A percentile compares a stretch with the other conserved stretches of the same genome.
These are phyloP conservation scores for Sergeia podlipaevii DNA, from an alignment of 208 protist species.

Conservation along the genomic window DNA sequence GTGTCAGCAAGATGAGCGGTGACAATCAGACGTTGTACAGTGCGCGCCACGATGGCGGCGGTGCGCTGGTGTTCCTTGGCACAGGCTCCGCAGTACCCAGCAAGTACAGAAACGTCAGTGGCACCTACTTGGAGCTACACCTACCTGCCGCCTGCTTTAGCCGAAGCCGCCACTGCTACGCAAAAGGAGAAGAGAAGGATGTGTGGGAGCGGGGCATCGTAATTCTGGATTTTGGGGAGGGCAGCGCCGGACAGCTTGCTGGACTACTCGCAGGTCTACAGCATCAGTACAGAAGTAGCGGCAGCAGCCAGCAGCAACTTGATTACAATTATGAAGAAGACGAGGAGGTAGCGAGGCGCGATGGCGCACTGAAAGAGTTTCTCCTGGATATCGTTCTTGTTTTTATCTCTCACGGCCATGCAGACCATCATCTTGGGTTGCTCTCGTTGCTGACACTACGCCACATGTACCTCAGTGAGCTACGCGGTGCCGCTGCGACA, in stretches of 20 bases:
- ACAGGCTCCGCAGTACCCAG: slow-evolving; percentile 86
- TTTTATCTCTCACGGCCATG: slow-evolving; percentile 90
- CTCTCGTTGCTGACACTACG: slow-evolving; percentile 60
- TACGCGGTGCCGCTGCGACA: not conserved
- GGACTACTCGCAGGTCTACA: slow-evolving; percentile 23
- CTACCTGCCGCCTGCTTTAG: slow-evolving; percentile 32
- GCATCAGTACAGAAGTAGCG: not conserved
- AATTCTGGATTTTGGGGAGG: slow-evolving; percentile 86
- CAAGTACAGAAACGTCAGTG: slow-evolving; percentile 90
- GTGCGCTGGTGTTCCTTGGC: slow-evolving; percentile 77
- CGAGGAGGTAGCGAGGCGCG: not conserved
- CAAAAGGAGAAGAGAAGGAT: not conserved
- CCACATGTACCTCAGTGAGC: slow-evolving; percentile 19
- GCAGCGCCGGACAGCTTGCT: slow-evolving; percentile 62
- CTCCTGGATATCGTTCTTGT: slow-evolving; percentile 54
- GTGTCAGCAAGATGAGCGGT: too few relatives aligned
- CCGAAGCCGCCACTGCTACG: not conserved
- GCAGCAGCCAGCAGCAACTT: not conserved
- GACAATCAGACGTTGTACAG: too few relatives aligned
- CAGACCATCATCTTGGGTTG: slow-evolving; percentile 86
- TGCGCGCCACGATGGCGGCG: slow-evolving; percentile 11
- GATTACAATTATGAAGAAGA: not conserved
- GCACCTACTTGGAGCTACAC: slow-evolving; percentile 56
- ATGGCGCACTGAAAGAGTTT: slow-evolving; percentile 18
- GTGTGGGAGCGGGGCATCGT: slow-evolving; percentile 30